phyloP scores from a whole-genome alignment of 257 asterid genomes.

The Leptodermis oblonga region DNA sequence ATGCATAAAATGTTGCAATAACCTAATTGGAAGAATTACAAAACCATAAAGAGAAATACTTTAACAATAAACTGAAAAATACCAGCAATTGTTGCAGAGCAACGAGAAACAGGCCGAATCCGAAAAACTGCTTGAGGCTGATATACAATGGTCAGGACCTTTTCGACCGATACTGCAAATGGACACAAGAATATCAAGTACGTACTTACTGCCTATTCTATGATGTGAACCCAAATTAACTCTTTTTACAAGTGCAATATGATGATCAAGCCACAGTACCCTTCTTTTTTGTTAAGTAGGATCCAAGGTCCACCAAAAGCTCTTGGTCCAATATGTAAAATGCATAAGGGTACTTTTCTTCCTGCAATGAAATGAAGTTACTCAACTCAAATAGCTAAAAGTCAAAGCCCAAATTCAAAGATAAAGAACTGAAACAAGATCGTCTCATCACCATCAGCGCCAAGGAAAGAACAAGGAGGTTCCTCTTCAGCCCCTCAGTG shows the following conservation, averaged over 20 bases:
- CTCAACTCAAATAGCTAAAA: background rate
- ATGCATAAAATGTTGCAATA: background rate
- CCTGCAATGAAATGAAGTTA: conserved; percentile 34
- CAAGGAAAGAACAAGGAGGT: background rate
- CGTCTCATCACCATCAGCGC: background rate
- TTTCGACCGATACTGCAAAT: conserved; percentile 90
- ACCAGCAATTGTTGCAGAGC: conserved; percentile 97
- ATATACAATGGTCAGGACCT: conserved; percentile 72
- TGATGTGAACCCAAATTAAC: conserved; percentile 21
- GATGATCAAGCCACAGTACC: conserved; percentile 30
- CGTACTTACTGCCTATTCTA: background rate
- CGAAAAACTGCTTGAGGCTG: conserved; percentile 98
- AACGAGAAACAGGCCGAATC: conserved; percentile 90
- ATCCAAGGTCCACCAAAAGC: conserved; percentile 70
- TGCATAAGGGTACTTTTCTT: conserved; percentile 84
- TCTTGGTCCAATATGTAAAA: conserved; percentile 82
- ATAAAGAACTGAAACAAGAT: no score
- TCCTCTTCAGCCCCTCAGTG: background rate
- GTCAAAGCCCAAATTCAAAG: conserved; percentile 42
- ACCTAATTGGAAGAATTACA: background rate
- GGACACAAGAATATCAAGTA: conserved; percentile 3
- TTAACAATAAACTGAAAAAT: conserved; percentile 23
- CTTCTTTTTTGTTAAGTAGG: conserved; percentile 68
- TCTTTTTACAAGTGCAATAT: background rate
- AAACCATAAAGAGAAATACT: background rate